Evolutionary conservation across 768 basidiomycete species (phyloP), one percentile per base, ranked within the genome.

Genomic region (Dendrothele bispora): DNA sequence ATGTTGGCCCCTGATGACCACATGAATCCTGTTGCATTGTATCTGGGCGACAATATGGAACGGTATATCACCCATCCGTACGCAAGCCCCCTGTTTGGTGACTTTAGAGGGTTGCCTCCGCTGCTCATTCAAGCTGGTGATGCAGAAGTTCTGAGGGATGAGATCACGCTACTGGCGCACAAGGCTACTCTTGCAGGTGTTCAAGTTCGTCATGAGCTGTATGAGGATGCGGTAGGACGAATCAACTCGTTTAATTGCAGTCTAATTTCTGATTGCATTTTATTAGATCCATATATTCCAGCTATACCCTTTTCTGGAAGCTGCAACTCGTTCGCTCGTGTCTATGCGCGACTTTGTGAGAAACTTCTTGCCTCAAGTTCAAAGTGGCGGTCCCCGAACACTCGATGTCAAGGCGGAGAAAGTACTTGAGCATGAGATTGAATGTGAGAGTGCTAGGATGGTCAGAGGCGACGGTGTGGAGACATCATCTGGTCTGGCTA

Each of bases 51-150:
- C 53, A 71, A 80, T 30, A 78, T 87, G 54, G 81, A 87, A 57
- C 73, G 84, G 50, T 95, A 91, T 62, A 72, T 98, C 38, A 98
- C 94, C 1, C 94, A 99, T 64, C 95, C 95, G 8, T 99, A 99
- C 57, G 95, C 88, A 8, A 94, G 91, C 50, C 95, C 92, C 1
- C 71, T 99, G 14, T 99, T 99, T 56, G 95, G 97, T 17, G 82
- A 93, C 61, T 86, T 95, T 51, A 70, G 73, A 8, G 88, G 87
- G 7, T 70, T 99, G 15, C 95, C 95, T 8, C 95, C 95, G 0
- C 62, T 98, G 59, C 76, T 98, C 10, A 86, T 98, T 34, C 93
- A 95, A 62, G 85, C 84, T 2, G 95, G 95, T 15, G 95, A 98
- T 52, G 87, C 91, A 1, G 95, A 99, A 62, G 92, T 97, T 0